Percentiles rank a stretch among this genome's conserved stretches.
phyloP scores from a whole-genome alignment of 164 flowering plant genomes.

The Taxillus chinensis region DNA sequence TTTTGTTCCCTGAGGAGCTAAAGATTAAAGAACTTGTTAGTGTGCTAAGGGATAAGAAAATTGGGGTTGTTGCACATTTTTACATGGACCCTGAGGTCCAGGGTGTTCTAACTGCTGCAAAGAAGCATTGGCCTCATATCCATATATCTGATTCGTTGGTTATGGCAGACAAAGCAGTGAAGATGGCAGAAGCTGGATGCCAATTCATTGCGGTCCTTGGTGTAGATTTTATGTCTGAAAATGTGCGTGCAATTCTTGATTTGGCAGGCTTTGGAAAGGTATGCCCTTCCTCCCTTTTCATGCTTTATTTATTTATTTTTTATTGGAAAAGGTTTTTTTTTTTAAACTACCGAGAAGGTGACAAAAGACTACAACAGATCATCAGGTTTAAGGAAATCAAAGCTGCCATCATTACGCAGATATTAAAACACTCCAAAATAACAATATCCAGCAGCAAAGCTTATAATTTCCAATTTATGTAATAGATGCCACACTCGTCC shows the following conservation, averaged over 20 bases:
- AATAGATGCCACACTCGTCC: no score
- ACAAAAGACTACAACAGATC: no score
- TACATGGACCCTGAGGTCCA: slow-evolving; percentile 99
- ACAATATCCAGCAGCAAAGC: no score
- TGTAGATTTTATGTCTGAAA: slow-evolving; percentile 98
- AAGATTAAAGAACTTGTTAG: slow-evolving; percentile 70
- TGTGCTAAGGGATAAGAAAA: slow-evolving; percentile 73
- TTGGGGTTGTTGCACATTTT: slow-evolving; percentile 92
- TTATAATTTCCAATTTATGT: no score
- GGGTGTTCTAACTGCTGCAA: slow-evolving; percentile 88
- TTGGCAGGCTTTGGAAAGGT: slow-evolving; percentile 88
- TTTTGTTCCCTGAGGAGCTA: slow-evolving; percentile 64
- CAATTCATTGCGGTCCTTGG: slow-evolving; percentile 75
- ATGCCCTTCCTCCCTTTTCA: slow-evolving; percentile 9
- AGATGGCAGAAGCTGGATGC: slow-evolving; percentile 91
- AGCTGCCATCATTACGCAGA: no score
- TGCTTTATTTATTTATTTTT: not conserved
- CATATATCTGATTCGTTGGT: slow-evolving; percentile 89
- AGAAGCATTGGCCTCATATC: slow-evolving; percentile 91
- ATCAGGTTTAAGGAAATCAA: no score
- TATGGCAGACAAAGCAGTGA: slow-evolving; percentile 93
- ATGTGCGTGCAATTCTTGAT: slow-evolving; percentile 97
- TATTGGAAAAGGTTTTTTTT: no score
- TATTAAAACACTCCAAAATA: no score
- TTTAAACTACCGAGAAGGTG: no score